Evolutionary conservation across 1,284 basidiomycete genomes (phyloP).

Genomic region (Pseudozyma sp.): DNA sequence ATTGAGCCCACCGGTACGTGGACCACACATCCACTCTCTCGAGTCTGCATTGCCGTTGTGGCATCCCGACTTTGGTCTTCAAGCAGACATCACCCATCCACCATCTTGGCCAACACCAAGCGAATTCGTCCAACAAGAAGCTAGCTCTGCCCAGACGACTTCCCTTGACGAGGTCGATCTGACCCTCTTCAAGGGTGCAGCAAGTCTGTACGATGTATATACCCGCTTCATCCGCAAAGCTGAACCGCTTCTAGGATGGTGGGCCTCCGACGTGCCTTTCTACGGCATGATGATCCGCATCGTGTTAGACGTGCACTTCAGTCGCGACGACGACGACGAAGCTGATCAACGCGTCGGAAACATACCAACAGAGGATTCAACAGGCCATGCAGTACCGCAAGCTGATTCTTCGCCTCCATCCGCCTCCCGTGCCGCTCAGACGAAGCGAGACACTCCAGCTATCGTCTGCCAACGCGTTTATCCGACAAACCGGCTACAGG

Average conservation of each 20-base stretch:
- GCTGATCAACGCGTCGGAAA: too few species aligned
- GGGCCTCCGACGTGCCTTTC: conserved; percentile 48
- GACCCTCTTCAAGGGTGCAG: conserved; percentile 25
- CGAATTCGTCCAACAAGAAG: conserved; percentile 11
- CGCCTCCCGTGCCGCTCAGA: not conserved
- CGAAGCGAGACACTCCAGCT: conserved; percentile 16
- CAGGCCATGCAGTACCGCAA: not conserved
- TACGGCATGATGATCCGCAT: conserved; percentile 47
- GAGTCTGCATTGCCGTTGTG: conserved; percentile 31
- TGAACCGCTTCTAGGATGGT: conserved; percentile 48
- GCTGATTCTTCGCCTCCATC: not conserved
- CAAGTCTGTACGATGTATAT: conserved; percentile 41
- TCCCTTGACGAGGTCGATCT: not conserved
- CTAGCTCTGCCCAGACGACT: not conserved
- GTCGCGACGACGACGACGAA: conserved; percentile 2
- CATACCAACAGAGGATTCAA: not conserved
- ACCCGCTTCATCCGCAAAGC: conserved; percentile 22
- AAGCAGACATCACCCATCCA: conserved; percentile 27
- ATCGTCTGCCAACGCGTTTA: conserved; percentile 47
- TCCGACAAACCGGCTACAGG: conserved; percentile 45
- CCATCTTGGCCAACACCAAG: conserved; percentile 25
- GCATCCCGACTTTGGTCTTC: conserved; percentile 44
- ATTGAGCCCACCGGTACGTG: conserved; percentile 27
- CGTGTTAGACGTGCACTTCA: conserved; percentile 30
- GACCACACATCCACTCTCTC: conserved; percentile 25